A percentile compares a stretch with the other conserved stretches of the same genome.
Evolutionary conservation across 2,329 filamentous ascomycete genomes (phyloP).

Genomic region (Alternaria solani): DNA sequence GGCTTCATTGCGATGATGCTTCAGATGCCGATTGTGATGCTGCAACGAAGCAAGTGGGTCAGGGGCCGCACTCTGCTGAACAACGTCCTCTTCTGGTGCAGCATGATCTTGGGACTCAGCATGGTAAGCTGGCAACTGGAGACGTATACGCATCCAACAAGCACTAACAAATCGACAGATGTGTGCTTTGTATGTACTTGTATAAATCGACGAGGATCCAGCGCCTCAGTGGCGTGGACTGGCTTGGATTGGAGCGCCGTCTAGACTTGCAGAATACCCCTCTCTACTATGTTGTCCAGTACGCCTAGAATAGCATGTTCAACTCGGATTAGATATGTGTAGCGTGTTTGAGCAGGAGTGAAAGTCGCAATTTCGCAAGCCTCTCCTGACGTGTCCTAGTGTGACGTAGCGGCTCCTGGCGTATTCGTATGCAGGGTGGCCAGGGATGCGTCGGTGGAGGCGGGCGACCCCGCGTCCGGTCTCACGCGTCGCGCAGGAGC

Average conservation of each 20-base stretch:
- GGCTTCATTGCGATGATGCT: constrained; percentile 96
- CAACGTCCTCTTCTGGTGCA: constrained; percentile 84
- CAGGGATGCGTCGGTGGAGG: constrained; percentile 4
- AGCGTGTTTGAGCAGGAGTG: neutral
- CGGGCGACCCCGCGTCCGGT: constrained; percentile 21
- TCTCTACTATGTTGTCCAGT: constrained; percentile 6
- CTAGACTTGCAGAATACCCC: constrained; percentile 30
- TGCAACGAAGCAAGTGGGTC: constrained; percentile 83
- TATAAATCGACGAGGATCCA: constrained; percentile 21
- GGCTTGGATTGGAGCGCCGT: neutral
- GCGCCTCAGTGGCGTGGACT: neutral
- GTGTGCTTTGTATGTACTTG: constrained; percentile 52
- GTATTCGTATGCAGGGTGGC: constrained; percentile 7
- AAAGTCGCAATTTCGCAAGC: constrained; percentile 13
- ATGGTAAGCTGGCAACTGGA: constrained; percentile 64
- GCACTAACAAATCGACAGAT: constrained; percentile 32
- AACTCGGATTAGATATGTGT: neutral
- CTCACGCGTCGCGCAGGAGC: constrained; percentile 10
- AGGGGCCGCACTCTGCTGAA: constrained; percentile 76
- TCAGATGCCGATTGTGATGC: constrained; percentile 91
- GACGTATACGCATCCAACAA: neutral
- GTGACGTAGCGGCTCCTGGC: constrained; percentile 12
- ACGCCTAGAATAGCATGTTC: neutral
- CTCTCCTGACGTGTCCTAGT: constrained; percentile 5
- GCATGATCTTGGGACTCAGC: constrained; percentile 86